Percentiles rank a stretch among this genome's conserved stretches.
These are phyloP conservation scores for Lactarius indigo DNA, from an alignment of 768 basidiomycete species.

Conservation along the genomic window DNA sequence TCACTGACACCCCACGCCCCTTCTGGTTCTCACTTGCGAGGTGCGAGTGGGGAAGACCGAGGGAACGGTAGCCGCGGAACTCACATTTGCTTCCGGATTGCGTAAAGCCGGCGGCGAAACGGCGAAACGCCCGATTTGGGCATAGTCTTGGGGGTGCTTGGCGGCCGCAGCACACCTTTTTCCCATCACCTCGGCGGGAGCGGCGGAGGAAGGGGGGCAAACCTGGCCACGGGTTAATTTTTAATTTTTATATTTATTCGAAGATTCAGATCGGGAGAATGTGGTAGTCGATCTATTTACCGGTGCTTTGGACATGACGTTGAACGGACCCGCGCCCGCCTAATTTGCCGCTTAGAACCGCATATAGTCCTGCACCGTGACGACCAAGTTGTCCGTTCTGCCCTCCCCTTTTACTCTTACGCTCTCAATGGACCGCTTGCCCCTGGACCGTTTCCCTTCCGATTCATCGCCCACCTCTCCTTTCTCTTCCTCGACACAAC, in stretches of 20 bases:
- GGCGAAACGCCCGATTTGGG: slow-evolving; percentile 5
- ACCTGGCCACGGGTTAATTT: background rate
- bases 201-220: slow-evolving; percentile 8
- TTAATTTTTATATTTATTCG: background rate
- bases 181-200: background rate
- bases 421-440: slow-evolving; percentile 15
- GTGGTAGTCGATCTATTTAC: slow-evolving; percentile 8
- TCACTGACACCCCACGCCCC: background rate
- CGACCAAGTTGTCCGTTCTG: background rate
- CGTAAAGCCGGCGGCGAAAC: slow-evolving; percentile 26
- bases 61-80: slow-evolving; percentile 9
- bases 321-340: slow-evolving; percentile 12
- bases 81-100: slow-evolving; percentile 6
- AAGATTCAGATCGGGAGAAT: slow-evolving; percentile 13
- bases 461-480: background rate
- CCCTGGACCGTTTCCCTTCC: slow-evolving; percentile 9
- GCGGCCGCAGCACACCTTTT: background rate
- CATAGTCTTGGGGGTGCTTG: background rate
- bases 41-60: background rate
- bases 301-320: slow-evolving; percentile 16
- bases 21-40: background rate
- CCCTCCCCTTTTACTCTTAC: background rate
- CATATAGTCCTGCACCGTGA: slow-evolving; percentile 20
- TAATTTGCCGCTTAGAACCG: slow-evolving; percentile 20
- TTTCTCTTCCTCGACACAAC: background rate